Base-by-base conservation (phyloP, 768 basidiomycete species). In the Rhodotorula kratochvilovae region DNA sequence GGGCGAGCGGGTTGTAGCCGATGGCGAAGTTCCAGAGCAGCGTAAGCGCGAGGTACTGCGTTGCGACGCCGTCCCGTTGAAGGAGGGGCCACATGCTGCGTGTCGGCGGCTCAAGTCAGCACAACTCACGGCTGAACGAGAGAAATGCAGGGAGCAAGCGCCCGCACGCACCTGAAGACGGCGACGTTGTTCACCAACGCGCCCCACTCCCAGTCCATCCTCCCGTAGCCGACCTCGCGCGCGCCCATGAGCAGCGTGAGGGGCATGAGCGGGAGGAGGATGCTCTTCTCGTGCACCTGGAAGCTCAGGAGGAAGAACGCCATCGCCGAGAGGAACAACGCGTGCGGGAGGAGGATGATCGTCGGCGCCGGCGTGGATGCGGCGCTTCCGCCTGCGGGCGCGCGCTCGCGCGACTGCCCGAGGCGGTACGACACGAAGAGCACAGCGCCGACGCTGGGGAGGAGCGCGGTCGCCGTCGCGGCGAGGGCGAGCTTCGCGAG, bases 241-340 rank as follows among this genome's bases (percentile, higher is more conserved):
- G 50, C 78, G 63, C 70, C 88, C 63, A 94, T 83, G 25, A 94
- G 83, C 27, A 97, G 83, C 0, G 88, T 90, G 39, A 93, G 82
- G 1, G 94, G 94, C 73, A 97, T 80, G 31, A 98, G 83, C 6
- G 93, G 92, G 2, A 97, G 78, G 27, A 96, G 79, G 51, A 97
- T 90, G 6, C 89, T 88, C 83, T 96, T 97, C 80, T 97, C 94
- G 80, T 96, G 94, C 50, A 94, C 93, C 77, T 96, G 93, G 81
- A 95, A 95, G 12, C 92, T 93, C 82, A 95, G 94, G 43, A 97
- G 83, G 82, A 95, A 97, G 84, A 97, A 96, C 16, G 92, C 89
- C 83, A 97, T 85, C 0, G 90, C 89, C 2, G 87, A 88, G 13
- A 86, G 87, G 70, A 92, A 85, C 36, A 96, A 83, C 5, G 90